Evolutionary conservation across 2,329 filamentous ascomycete species (phyloP).

Genomic region (Fusarium pininemorale): DNA sequence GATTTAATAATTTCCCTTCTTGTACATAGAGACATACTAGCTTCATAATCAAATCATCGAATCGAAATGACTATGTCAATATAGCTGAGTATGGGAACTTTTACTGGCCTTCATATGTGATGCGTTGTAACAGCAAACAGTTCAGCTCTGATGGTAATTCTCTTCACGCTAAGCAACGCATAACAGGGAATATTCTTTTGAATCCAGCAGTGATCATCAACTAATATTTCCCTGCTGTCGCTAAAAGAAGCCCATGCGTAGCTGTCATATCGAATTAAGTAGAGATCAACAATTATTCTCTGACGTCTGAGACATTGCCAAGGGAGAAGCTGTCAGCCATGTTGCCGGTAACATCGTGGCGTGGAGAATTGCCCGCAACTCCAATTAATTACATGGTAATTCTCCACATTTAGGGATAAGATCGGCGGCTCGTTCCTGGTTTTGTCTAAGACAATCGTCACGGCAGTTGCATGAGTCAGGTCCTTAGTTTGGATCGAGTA

Average conservation of each 20-base stretch:
- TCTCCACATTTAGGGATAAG: background rate
- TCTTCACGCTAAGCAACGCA: background rate
- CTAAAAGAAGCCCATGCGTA: background rate
- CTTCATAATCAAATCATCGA: background rate
- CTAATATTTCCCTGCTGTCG: background rate
- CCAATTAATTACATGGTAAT: background rate
- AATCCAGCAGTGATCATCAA: background rate
- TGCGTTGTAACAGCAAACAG: too few relatives aligned
- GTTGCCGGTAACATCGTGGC: background rate
- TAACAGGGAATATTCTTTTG: fast-evolving
- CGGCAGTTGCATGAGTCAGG: background rate
- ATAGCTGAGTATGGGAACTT: fast-evolving
- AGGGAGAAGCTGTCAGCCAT: background rate
- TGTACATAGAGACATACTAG: background rate
- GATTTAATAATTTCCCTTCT: background rate
- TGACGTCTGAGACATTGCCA: background rate
- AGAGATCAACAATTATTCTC: background rate
- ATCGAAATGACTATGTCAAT: background rate
- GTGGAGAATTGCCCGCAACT: background rate
- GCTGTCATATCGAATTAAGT: background rate
- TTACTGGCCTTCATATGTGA: too few relatives aligned
- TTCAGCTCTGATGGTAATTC: background rate
- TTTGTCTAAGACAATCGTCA: background rate
- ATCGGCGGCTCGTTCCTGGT: background rate
- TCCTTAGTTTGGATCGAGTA: background rate